A percentile compares a stretch with the other conserved stretches of the same genome.
Evolutionary conservation across 306 rosid genomes (phyloP).

Genomic region (Cucurbita maxima): DNA sequence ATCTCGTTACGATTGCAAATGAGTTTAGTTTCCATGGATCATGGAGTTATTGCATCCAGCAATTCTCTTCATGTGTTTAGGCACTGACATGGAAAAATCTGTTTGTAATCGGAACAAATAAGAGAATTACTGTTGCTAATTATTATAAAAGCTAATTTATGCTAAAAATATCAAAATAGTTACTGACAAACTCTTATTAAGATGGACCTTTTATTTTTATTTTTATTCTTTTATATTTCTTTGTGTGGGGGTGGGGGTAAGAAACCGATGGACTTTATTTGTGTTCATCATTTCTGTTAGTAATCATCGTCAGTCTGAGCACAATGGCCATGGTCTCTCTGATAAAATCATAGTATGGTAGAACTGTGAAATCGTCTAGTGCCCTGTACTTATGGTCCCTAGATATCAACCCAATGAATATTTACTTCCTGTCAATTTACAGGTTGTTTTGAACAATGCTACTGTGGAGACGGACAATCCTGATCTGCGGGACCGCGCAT

Average conservation of each 20-base stretch:
- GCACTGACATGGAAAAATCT: neutral
- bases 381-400: neutral
- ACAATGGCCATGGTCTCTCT: neutral
- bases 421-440: constrained; percentile 6
- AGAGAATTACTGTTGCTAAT: too few species aligned
- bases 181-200: too few species aligned
- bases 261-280: too few species aligned
- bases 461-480: constrained; percentile 98
- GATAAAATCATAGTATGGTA: neutral
- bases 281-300: too few species aligned
- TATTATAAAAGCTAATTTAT: too few species aligned
- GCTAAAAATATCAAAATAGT: too few species aligned
- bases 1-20: neutral
- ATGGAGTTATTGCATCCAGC: neutral
- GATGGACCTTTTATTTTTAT: too few species aligned
- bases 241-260: too few species aligned
- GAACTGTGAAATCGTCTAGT: neutral
- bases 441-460: constrained; percentile 98
- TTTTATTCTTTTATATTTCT: too few species aligned
- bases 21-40: neutral
- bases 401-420: neutral
- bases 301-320: neutral
- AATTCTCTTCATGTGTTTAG: neutral
- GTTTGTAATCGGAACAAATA: neutral
- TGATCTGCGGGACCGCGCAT: constrained; percentile 95